Evolutionary conservation across 73 alveolate genomes (phyloP), one percentile per base, ranked within the genome.

Genomic region (Paramecium caudatum): DNA sequence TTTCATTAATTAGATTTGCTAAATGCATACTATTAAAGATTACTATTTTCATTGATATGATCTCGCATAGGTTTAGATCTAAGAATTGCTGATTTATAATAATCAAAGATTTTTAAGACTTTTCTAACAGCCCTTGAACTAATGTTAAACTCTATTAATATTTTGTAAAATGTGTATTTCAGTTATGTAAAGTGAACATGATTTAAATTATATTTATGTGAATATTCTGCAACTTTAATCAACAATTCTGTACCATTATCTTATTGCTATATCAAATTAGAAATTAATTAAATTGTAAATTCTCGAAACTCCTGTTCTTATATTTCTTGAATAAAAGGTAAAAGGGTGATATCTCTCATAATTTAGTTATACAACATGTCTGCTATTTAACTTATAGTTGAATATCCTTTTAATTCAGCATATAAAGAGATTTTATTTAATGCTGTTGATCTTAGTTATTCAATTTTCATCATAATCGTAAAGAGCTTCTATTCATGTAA

Each of bases 101-200:
- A 74, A 16, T 74, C 88, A 8, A 74, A 41, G 10, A 36, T 37
- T 74, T 74, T 74, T 4, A 74, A 13, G 7, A 74, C 32, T 17
- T 37, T 74, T 16, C 47, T 25, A 16, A 74, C 43, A n/a, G 88
- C 47, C 43, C 68, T 74, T 10, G 16, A n/a, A 15, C 7, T 19
- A 15, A 74, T 21, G 36, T 16, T 17, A 4, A 41, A 41, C 19
- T 74, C n/a, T 4, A 74, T 15, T 13, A 74, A 41, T 16, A 74
- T 45, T 45, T 39, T 74, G 10, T 74, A 74, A 4, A 74, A 37
- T 3, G 32, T 27, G 34, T 17, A 39, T 25, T 74, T 74, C 19
- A 74, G 43, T 16, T 41, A 1, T 0, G 68, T 41, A 25, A 41
- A 74, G 32, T 74, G 88, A 4, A 74, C 68, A 74, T 74, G 88